Base-by-base conservation (phyloP, 192 early-diverging fungal species). In the Linnemannia exigua region DNA sequence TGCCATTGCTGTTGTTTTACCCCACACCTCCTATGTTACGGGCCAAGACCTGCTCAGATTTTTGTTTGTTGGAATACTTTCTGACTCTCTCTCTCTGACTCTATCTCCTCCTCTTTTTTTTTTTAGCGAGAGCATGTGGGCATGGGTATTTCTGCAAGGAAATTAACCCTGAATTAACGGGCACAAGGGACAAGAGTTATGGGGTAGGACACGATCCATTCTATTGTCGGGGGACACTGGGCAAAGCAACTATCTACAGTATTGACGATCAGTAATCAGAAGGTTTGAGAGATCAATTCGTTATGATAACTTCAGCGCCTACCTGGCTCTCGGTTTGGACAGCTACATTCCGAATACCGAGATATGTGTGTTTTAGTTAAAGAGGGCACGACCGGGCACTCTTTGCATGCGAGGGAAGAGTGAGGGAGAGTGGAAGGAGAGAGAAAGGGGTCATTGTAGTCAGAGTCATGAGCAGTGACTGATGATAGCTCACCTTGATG, bases 91-190 rank as follows among this genome's bases (percentile, higher is more conserved):
- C n/a, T n/a, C n/a, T n/a, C n/a, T n/a, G n/a, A n/a, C n/a, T n/a
- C n/a, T n/a, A n/a, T n/a, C n/a, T n/a, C n/a, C 15, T 63, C 58
- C 28, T 63, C 54, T 5, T 14, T 33, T 63, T 63, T 63, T 63
- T 63, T 54, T 50, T 50, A 50, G 22, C 19, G 52, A 63, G 54
- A 63, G 28, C 58, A 63, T 63, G 58, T 63, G 58, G 58, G 58
- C 58, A 31, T 63, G 28, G 48, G 58, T 41, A 47, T 44, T 22
- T 61, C 15, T 66, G 38, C n/a, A 46, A 44, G 46, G 19, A 63
- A 76, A 68, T 76, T 67, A 76, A 76, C 61, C 75, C 58, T 68
- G 75, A 68, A 48, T 67, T 46, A 46, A 9, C 47, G 16, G 44
- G 22, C 25, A 75, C 20, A 74, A 36, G 15, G 52, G 36, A 63